Conservation (phyloP, 1,284 basidiomycete genomes). For the Dichomitus squalens region DNA sequence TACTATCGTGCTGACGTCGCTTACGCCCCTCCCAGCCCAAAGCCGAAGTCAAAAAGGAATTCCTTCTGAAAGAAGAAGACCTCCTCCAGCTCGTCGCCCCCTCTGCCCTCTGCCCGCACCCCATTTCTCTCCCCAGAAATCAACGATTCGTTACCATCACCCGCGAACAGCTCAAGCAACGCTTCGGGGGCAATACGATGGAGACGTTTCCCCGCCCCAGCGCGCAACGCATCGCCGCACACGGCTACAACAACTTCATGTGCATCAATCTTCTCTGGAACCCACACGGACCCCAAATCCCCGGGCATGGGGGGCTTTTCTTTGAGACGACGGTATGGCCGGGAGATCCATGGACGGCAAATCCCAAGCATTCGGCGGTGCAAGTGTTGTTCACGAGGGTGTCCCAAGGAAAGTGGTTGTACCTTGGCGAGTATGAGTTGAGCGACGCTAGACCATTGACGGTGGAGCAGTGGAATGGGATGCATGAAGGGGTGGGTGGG, state of each 20-base stretch:
- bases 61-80: constrained; percentile 16
- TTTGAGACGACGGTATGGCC: constrained; percentile 22
- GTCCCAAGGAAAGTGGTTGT: constrained; percentile 32
- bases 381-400: constrained; percentile 23
- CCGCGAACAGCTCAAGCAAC: constrained; percentile 34
- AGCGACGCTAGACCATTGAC: constrained; percentile 28
- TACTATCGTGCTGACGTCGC: too few species aligned
- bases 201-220: constrained; percentile 34
- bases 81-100: constrained; percentile 8
- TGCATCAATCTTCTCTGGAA: constrained; percentile 37
- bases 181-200: constrained; percentile 38
- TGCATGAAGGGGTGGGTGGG: constrained; percentile 14
- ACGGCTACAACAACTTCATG: constrained; percentile 38
- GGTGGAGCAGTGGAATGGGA: constrained; percentile 33
- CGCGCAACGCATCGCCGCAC: constrained; percentile 24
- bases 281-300: constrained; percentile 38
- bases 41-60: constrained; percentile 19
- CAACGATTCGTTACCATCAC: constrained; percentile 21
- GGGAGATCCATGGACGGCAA: constrained; percentile 8
- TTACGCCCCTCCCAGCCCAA: constrained; percentile 5
- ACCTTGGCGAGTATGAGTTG: constrained; percentile 38
- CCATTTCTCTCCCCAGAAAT: constrained; percentile 10
- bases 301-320: constrained; percentile 40
- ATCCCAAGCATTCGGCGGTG: constrained; percentile 1
- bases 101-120: constrained; percentile 11